phyloP scores from a whole-genome alignment of 2,329 filamentous ascomycete species.

The Fusarium penzigii region DNA sequence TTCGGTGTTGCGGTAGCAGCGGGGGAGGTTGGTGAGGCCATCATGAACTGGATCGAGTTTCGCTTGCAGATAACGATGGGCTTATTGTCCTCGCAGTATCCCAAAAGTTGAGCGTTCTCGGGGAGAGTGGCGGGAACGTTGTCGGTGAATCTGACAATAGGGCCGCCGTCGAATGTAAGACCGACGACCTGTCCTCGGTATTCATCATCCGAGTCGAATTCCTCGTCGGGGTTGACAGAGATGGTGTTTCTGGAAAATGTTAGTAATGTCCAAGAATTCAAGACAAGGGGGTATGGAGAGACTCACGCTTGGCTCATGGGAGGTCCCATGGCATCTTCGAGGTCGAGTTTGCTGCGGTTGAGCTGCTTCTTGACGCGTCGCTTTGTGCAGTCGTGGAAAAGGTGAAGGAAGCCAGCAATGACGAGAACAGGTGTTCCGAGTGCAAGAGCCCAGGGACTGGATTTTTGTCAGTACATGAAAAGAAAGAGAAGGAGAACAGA shows the following conservation, averaged over 20 bases:
- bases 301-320: slow-evolving; percentile 48
- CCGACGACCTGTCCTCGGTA: slow-evolving; percentile 42
- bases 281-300: no score
- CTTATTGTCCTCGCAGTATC: slow-evolving; percentile 35
- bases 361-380: slow-evolving; percentile 38
- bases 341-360: slow-evolving; percentile 22
- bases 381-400: slow-evolving; percentile 44
- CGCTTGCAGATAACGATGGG: slow-evolving; percentile 43
- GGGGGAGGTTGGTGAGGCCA: slow-evolving; percentile 15
- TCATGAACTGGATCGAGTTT: slow-evolving; percentile 36
- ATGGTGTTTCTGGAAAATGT: slow-evolving; percentile 38
- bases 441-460: slow-evolving; percentile 57
- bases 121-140: slow-evolving; percentile 34
- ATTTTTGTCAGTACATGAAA: slow-evolving; percentile 3
- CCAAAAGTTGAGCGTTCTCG: slow-evolving; percentile 38
- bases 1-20: slow-evolving; percentile 7
- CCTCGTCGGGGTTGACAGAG: slow-evolving; percentile 34
- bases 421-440: slow-evolving; percentile 62
- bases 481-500: background rate
- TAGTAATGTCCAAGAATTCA: slow-evolving; percentile 9
- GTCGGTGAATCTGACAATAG: slow-evolving; percentile 47
- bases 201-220: slow-evolving; percentile 35
- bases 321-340: slow-evolving; percentile 31
- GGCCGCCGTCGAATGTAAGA: slow-evolving; percentile 46
- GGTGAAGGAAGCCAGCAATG: slow-evolving; percentile 54